Evolutionary conservation across 179 eudicot species (phyloP).

Genomic region (Amaranthus tricolor): DNA sequence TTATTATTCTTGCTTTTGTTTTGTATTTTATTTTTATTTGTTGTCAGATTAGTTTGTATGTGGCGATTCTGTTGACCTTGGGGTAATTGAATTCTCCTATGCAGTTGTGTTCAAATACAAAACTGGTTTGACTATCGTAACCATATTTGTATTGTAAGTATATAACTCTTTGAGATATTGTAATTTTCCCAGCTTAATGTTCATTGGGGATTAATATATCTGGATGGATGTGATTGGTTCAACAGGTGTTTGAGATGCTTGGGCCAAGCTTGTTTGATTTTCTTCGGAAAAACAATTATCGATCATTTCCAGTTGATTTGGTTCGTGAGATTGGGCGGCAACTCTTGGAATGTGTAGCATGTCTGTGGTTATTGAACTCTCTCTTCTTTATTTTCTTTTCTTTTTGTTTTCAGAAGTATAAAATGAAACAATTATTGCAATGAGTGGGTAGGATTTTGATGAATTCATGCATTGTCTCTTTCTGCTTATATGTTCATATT

Average conservation of each 20-base stretch:
- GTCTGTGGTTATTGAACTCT: slow-evolving; percentile 47
- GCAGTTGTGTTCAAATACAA: slow-evolving; percentile 77
- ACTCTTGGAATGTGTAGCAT: slow-evolving; percentile 71
- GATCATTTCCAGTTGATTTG: slow-evolving; percentile 62
- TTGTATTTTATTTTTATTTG: neutral
- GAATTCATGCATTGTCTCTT: neutral
- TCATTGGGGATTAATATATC: slow-evolving; percentile 41
- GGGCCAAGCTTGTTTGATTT: slow-evolving; percentile 62
- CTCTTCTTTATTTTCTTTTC: slow-evolving; percentile 1
- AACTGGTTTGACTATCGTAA: slow-evolving; percentile 77
- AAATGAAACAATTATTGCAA: neutral
- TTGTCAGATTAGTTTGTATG: slow-evolving; percentile 26
- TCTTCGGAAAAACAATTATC: slow-evolving; percentile 64
- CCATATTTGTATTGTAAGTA: slow-evolving; percentile 73
- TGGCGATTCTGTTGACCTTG: slow-evolving; percentile 25
- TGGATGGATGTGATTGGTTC: slow-evolving; percentile 46
- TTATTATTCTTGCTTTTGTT: neutral
- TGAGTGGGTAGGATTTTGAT: neutral
- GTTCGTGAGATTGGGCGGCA: slow-evolving; percentile 66
- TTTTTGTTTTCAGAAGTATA: neutral
- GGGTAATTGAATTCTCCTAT: slow-evolving; percentile 40
- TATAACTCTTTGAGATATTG: slow-evolving; percentile 25
- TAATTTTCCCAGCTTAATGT: slow-evolving; percentile 30
- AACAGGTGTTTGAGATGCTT: slow-evolving; percentile 64
- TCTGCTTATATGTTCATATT: neutral